Percentiles rank a stretch among this genome's conserved stretches.
phyloP scores from a whole-genome alignment of 116 monocot genomes.

The Posidonia oceanica region DNA sequence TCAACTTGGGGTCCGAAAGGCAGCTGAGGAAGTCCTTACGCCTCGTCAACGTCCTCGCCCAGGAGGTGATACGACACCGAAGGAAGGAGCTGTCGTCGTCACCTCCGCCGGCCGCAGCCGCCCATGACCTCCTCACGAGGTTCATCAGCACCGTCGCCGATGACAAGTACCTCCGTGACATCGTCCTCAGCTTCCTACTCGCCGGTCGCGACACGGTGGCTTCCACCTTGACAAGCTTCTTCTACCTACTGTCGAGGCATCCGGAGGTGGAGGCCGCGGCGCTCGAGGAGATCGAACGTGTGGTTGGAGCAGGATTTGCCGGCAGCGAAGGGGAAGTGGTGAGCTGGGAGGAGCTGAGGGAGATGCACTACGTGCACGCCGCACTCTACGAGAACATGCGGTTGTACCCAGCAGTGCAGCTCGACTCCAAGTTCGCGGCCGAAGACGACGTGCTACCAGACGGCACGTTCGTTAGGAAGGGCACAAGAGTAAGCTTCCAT shows the following conservation, averaged over 20 bases:
- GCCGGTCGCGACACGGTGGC: conserved; percentile 69
- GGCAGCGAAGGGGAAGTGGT: neutral
- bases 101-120: neutral
- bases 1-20: conserved; percentile 51
- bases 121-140: conserved; percentile 46
- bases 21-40: conserved; percentile 28
- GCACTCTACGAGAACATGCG: conserved; percentile 61
- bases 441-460: conserved; percentile 29
- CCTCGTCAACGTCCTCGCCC: conserved; percentile 39
- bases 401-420: conserved; percentile 34
- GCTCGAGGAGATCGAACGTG: conserved; percentile 8
- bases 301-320: neutral
- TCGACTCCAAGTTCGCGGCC: conserved; percentile 17
- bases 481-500: conserved; percentile 29
- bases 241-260: conserved; percentile 15
- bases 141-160: conserved; percentile 56
- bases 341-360: conserved; percentile 19
- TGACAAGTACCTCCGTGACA: conserved; percentile 54
- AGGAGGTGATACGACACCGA: conserved; percentile 44
- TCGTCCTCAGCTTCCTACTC: conserved; percentile 65
- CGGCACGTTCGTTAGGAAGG: conserved; percentile 23
- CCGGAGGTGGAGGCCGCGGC: conserved; percentile 13
- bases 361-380: conserved; percentile 62
- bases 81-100: conserved; percentile 20
- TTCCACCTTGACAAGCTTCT: conserved; percentile 35